Conservation (phyloP, 225 moss, liverwort and hornwort species). For the Pseudisothecium myosuroides region DNA sequence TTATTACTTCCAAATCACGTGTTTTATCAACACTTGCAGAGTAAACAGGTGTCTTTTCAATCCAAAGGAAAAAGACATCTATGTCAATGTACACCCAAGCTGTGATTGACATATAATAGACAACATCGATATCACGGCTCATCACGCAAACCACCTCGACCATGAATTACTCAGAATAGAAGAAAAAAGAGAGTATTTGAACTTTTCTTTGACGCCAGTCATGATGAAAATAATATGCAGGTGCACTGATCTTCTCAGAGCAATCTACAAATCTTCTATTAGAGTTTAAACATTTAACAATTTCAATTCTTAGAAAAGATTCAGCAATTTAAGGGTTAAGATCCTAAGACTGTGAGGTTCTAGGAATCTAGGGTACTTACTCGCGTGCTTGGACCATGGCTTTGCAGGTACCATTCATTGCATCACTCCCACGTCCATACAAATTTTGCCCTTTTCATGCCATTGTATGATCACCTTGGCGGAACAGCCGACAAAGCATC, state of each 20-base stretch:
- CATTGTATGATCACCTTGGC: constrained; percentile 80
- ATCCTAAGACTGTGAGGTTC: neutral
- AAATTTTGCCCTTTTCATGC: constrained; percentile 91
- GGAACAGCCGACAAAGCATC: constrained; percentile 63
- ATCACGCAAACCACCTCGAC: neutral
- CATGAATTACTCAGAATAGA: no score
- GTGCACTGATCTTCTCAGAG: neutral
- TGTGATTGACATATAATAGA: neutral
- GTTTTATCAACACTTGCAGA: no score
- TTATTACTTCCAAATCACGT: no score
- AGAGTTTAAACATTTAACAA: neutral
- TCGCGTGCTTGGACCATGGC: neutral
- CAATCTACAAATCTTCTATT: neutral
- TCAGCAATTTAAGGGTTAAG: neutral
- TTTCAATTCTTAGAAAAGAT: neutral
- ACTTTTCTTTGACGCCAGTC: neutral
- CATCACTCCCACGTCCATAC: constrained; percentile 93
- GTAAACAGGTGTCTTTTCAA: no score
- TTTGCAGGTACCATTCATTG: constrained; percentile 73
- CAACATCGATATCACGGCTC: neutral
- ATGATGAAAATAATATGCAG: neutral
- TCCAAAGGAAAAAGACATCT: no score
- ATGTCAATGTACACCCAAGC: neutral
- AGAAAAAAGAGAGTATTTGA: neutral
- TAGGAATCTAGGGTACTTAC: no score